These are phyloP conservation scores for Torulaspora pretoriensis DNA, from an alignment of 1,139 yeast species.

Conservation along the genomic window DNA sequence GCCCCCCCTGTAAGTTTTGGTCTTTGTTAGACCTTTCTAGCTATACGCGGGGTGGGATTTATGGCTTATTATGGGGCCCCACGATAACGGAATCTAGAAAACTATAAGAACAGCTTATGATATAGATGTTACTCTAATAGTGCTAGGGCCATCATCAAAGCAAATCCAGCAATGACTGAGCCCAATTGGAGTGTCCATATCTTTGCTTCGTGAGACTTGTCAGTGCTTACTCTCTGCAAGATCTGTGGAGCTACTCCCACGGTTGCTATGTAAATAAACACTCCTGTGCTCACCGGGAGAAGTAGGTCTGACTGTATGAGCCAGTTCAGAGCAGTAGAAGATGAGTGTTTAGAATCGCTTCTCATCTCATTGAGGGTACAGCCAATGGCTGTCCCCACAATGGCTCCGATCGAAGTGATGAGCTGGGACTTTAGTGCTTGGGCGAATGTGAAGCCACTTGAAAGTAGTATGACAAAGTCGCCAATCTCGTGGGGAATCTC, in stretches of 20 bases:
- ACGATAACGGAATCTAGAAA: slow-evolving; percentile 10
- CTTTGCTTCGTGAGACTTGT: slow-evolving; percentile 11
- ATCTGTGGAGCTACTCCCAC: slow-evolving; percentile 16
- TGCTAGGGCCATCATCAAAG: slow-evolving; percentile 15
- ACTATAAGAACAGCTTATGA: background rate
- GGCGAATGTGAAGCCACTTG: slow-evolving; percentile 58
- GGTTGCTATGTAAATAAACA: slow-evolving; percentile 46
- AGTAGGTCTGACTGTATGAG: slow-evolving; percentile 42
- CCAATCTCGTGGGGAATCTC: slow-evolving; percentile 76
- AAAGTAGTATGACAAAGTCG: slow-evolving; percentile 62
- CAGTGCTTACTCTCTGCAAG: slow-evolving; percentile 3
- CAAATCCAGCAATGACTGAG: slow-evolving; percentile 13
- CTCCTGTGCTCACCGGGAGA: slow-evolving; percentile 71
- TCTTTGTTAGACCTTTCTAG: background rate
- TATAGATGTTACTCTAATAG: slow-evolving; percentile 7
- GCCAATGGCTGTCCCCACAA: slow-evolving; percentile 58
- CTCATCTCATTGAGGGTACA: slow-evolving; percentile 41
- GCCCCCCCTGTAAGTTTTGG: background rate
- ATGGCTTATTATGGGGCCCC: background rate
- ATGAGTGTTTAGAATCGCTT: background rate
- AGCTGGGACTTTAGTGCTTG: slow-evolving; percentile 62
- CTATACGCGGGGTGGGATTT: slow-evolving; percentile 8
- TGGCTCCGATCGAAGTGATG: slow-evolving; percentile 59
- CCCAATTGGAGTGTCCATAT: slow-evolving; percentile 12
- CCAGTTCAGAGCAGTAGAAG: background rate